Percentiles rank a stretch among this genome's conserved stretches.
These are phyloP conservation scores for Pythium rishiriense DNA, from an alignment of 352 stramenopile genomes.

Conservation along the genomic window DNA sequence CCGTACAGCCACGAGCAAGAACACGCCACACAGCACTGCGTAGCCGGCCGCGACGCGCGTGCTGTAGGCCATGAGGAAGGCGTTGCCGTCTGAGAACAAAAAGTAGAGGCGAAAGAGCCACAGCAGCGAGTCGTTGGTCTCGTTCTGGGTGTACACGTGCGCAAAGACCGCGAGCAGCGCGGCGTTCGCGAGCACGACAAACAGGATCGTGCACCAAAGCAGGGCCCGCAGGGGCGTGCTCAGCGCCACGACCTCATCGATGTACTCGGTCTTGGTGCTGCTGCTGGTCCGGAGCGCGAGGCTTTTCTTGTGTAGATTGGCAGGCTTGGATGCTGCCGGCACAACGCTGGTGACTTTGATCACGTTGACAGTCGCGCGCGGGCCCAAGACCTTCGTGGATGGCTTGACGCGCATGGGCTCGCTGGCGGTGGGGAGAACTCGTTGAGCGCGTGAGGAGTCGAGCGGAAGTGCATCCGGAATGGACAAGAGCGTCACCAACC, in stretches of 20 bases:
- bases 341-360: background rate
- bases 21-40: background rate
- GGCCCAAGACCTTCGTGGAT: background rate
- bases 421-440: no score
- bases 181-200: background rate
- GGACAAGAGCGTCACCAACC: no score
- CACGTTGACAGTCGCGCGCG: background rate
- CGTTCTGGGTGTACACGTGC: conserved; percentile 6
- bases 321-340: background rate
- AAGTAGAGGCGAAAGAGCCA: conserved; percentile 10
- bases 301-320: background rate
- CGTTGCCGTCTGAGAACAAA: conserved; percentile 7
- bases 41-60: conserved; percentile 2
- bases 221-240: background rate
- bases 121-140: conserved; percentile 4
- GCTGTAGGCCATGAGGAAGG: conserved; percentile 1
- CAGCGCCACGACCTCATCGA: conserved; percentile 1
- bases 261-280: background rate
- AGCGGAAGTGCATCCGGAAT: no score
- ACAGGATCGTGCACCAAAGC: background rate
- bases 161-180: conserved; percentile 3
- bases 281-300: background rate
- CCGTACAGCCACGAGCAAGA: background rate
- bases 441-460: no score
- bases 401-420: background rate